Evolutionary conservation across 257 asterid genomes (phyloP).

Genomic region (Nicotiana benthamiana): DNA sequence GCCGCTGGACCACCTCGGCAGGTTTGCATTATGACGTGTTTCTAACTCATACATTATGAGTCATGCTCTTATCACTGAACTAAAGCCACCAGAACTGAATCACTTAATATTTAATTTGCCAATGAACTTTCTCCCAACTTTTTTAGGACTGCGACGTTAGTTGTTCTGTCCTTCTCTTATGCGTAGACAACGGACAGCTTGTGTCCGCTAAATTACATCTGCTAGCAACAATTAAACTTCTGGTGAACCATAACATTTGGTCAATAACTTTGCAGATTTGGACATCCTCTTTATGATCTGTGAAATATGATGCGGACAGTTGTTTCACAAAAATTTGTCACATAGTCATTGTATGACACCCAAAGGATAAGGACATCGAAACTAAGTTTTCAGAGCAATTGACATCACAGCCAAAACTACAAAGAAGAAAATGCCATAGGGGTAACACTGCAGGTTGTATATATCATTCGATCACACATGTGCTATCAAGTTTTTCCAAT

Average conservation of each 20-base stretch:
- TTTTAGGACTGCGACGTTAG: no score
- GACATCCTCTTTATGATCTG: background rate
- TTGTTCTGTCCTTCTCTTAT: background rate
- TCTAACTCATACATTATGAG: no score
- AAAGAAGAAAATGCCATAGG: background rate
- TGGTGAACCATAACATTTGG: background rate
- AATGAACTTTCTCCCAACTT: background rate
- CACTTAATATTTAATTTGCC: background rate
- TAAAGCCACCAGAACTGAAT: background rate
- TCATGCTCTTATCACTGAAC: no score
- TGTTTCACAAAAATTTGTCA: background rate
- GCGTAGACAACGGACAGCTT: background rate
- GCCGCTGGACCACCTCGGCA: no score
- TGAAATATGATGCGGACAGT: background rate
- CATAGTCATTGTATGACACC: background rate
- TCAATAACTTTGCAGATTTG: background rate
- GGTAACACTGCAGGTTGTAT: background rate
- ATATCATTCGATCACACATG: background rate
- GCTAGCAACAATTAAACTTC: background rate
- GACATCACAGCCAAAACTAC: background rate
- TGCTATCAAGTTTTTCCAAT: background rate
- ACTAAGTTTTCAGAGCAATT: background rate
- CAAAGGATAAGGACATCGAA: conserved; percentile 3
- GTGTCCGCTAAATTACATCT: background rate
- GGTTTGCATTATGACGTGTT: no score